A percentile compares a stretch with the other conserved stretches of the same genome.
These are phyloP conservation scores for Candida adriatica DNA, from an alignment of 805 yeast species.

Conservation along the genomic window DNA sequence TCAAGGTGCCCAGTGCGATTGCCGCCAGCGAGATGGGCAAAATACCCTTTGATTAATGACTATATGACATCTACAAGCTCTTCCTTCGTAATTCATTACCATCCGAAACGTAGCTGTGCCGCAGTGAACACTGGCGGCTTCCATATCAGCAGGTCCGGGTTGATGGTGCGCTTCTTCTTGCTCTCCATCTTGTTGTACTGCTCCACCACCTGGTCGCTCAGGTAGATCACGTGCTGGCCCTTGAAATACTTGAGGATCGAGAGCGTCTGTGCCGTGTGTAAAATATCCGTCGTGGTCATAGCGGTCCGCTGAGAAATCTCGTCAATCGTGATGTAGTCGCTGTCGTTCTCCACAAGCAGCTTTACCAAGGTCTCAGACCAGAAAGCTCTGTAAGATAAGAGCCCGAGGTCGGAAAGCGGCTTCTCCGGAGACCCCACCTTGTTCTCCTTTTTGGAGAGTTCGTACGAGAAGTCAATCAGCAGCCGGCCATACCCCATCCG, in stretches of 20 bases:
- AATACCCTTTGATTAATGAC: conserved; percentile 58
- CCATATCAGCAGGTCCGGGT: conserved; percentile 73
- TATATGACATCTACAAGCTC: background rate
- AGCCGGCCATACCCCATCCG: conserved; percentile 91
- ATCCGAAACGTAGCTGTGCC: conserved; percentile 90
- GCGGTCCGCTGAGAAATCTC: conserved; percentile 82
- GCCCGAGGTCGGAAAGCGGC: conserved; percentile 91
- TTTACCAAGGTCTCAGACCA: conserved; percentile 91
- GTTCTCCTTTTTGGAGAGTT: conserved; percentile 78
- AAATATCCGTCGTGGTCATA: conserved; percentile 93
- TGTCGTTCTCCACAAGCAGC: conserved; percentile 53
- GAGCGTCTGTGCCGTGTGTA: conserved; percentile 88
- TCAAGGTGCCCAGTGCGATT: conserved; percentile 89
- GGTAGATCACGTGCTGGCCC: conserved; percentile 86
- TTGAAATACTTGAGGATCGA: conserved; percentile 87
- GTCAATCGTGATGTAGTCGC: conserved; percentile 65
- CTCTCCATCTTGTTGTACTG: conserved; percentile 62
- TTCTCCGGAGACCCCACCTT: conserved; percentile 97
- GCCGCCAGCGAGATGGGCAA: conserved; percentile 68
- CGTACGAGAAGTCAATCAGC: conserved; percentile 89
- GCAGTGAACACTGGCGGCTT: conserved; percentile 93
- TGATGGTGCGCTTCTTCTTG: conserved; percentile 70
- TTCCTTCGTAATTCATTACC: conserved; percentile 39
- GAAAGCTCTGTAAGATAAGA: conserved; percentile 86
- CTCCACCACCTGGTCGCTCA: conserved; percentile 76